A percentile compares a stretch with the other conserved stretches of the same genome.
These are phyloP conservation scores for Saccharomycopsis microspora DNA, from an alignment of 805 yeast species.

Conservation along the genomic window DNA sequence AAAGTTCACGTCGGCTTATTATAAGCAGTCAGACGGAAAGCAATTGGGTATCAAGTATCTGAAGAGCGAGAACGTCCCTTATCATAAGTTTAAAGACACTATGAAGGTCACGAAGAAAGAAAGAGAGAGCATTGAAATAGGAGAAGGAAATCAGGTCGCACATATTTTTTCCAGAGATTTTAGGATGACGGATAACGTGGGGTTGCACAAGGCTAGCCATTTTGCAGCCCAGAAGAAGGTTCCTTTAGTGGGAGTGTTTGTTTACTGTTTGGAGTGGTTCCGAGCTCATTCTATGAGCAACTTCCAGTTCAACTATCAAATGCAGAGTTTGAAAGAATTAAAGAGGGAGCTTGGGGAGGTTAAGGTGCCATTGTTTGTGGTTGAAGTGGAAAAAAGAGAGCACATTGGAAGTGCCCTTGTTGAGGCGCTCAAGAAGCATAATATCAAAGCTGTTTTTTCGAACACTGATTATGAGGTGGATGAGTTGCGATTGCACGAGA, in stretches of 20 bases:
- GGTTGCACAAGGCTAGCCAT: background rate
- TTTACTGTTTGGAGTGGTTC: conserved; percentile 4
- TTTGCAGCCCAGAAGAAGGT: background rate
- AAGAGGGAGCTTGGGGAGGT: conserved; percentile 1
- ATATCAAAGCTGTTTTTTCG: conserved; percentile 23
- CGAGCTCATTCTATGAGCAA: conserved; percentile 5
- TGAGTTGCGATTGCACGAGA: conserved; percentile 26
- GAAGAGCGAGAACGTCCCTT: conserved; percentile 2
- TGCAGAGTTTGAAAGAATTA: background rate
- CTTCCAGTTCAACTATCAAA: conserved; percentile 3
- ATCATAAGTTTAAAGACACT: background rate
- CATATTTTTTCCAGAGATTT: conserved; percentile 7
- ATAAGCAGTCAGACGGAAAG: conserved; percentile 23
- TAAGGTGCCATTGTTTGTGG: conserved; percentile 1
- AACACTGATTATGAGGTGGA: conserved; percentile 35
- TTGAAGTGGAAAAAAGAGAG: conserved; percentile 2
- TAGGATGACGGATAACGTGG: conserved; percentile 1
- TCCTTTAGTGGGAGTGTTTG: conserved; percentile 2
- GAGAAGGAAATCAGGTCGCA: background rate
- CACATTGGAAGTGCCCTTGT: background rate
- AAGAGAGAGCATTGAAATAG: background rate
- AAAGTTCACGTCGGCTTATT: background rate
- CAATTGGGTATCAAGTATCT: conserved; percentile 30
- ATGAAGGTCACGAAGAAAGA: background rate
- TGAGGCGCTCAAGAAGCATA: conserved; percentile 21